These are phyloP conservation scores for Homolaphlyctis polyrhiza DNA, from an alignment of 371 early-diverging fungal species.

Conservation along the genomic window DNA sequence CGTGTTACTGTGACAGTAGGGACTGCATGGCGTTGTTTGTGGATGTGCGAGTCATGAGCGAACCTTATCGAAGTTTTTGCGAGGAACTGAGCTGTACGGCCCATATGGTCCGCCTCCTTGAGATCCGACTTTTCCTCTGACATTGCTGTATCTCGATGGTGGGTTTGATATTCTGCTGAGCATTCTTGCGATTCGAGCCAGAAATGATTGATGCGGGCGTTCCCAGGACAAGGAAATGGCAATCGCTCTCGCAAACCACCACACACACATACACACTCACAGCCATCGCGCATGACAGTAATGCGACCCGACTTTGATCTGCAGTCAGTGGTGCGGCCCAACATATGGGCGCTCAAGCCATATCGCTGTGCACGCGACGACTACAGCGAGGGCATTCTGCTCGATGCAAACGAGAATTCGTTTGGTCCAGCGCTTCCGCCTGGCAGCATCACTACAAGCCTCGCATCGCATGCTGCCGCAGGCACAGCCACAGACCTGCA, in stretches of 20 bases:
- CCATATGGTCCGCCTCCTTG: constrained; percentile 7
- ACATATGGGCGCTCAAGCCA: constrained; percentile 84
- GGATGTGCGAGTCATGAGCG: no score
- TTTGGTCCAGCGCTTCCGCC: constrained; percentile 66
- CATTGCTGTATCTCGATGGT: neutral
- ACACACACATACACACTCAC: no score
- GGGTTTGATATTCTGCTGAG: no score
- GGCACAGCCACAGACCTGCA: constrained; percentile 24
- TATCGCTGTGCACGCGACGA: constrained; percentile 98
- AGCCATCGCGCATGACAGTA: neutral
- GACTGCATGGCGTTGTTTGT: no score
- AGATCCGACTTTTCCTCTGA: no score
- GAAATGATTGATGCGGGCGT: no score
- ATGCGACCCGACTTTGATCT: constrained; percentile 51
- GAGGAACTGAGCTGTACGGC: constrained; percentile 22
- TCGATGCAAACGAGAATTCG: constrained; percentile 97
- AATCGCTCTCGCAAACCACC: no score
- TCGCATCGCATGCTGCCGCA: constrained; percentile 37
- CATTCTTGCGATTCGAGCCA: no score
- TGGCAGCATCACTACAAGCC: constrained; percentile 10
- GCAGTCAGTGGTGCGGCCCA: constrained; percentile 79
- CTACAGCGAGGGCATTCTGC: constrained; percentile 81
- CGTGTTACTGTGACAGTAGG: no score
- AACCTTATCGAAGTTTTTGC: constrained; percentile 17
- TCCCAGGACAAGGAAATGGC: no score